Evolutionary conservation across 2,329 filamentous ascomycete species (phyloP), one percentile per base, ranked within the genome.

Genomic region (Berkeleyomyces basicola): DNA sequence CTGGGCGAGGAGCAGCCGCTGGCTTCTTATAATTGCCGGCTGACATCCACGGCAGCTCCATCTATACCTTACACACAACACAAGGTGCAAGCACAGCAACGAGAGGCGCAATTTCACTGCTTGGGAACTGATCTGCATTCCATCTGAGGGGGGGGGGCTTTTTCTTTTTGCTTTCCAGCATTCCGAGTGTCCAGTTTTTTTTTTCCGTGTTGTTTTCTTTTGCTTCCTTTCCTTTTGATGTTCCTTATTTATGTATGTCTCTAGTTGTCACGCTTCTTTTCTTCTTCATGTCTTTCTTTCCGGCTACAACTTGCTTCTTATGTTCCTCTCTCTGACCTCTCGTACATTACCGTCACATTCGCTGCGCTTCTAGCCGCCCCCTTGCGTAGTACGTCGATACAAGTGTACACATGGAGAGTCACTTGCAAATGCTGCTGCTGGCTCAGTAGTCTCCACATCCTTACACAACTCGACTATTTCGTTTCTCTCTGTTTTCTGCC

Each of bases 121-220:
- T 39, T 16, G 33, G 33, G 51, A 55, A 55, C 33, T 55, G 51
- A 55, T 55, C 51, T 55, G 51, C 51, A 55, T 55, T 55, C 51
- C 51, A n/a, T 39, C 33, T n/a, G 49, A 23, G 23, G 23, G 23
- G 23, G 23, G 33, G 51, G 51, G 36, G 33, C 11, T 23, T 55
- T 55, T 55, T 55, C n/a, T 39, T 31, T 39, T 36, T 23, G 23
- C 23, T 23, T 11, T 63, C 61, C 61, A 59, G 23, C 23, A 39
- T 36, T 36, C 36, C 51, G 31, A 47, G 49, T 55, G 60, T 57
- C 53, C 51, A 53, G 55, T 55, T 44, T 37, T 61, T n/a, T 61
- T 39, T 23, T 16, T 9, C 31, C 5, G 36, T 37, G n/a, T 23
- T 42, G n/a, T 23, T 3, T 31, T 10, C 33, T 60, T 49, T 40